These are phyloP conservation scores for Dentipellis sp. DNA, from an alignment of 768 basidiomycete genomes.

Conservation along the genomic window DNA sequence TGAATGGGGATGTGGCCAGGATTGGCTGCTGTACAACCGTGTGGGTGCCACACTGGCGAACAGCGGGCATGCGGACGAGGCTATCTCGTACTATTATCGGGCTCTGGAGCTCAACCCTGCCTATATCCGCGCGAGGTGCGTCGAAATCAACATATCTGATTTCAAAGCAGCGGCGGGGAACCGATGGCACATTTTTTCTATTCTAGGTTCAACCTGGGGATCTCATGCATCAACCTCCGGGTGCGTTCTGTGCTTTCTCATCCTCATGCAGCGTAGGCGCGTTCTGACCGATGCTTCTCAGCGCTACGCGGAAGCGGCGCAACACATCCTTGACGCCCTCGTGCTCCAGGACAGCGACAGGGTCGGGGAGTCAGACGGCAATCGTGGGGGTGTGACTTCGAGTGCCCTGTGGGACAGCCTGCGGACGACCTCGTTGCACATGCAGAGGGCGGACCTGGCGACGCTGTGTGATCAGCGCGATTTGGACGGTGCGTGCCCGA, in stretches of 20 bases:
- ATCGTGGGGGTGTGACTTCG: constrained; percentile 64
- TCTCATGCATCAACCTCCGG: constrained; percentile 81
- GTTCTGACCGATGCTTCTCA: constrained; percentile 21
- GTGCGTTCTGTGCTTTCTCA: constrained; percentile 30
- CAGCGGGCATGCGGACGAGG: constrained; percentile 67
- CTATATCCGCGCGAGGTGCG: constrained; percentile 82
- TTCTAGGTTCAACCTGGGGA: constrained; percentile 83
- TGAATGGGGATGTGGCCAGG: constrained; percentile 33
- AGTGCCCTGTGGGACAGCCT: constrained; percentile 83
- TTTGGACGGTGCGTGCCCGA: constrained; percentile 42
- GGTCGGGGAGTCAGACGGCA: constrained; percentile 35
- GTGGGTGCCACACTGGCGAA: constrained; percentile 95
- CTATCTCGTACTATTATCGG: constrained; percentile 78
- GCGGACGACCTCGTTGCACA: constrained; percentile 71
- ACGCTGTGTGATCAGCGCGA: constrained; percentile 63
- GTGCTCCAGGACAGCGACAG: constrained; percentile 83
- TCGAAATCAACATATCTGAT: not conserved
- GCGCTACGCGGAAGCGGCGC: constrained; percentile 82
- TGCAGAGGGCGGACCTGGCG: constrained; percentile 72
- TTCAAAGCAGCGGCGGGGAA: not conserved
- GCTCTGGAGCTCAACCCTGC: constrained; percentile 83
- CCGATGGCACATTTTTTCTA: not conserved
- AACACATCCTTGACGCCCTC: constrained; percentile 83
- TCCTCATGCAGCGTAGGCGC: not conserved
- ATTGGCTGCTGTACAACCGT: constrained; percentile 88